Percentiles rank a stretch among this genome's conserved stretches.
Evolutionary conservation across 768 basidiomycete species (phyloP).

Genomic region (Agrocybe praecox): DNA sequence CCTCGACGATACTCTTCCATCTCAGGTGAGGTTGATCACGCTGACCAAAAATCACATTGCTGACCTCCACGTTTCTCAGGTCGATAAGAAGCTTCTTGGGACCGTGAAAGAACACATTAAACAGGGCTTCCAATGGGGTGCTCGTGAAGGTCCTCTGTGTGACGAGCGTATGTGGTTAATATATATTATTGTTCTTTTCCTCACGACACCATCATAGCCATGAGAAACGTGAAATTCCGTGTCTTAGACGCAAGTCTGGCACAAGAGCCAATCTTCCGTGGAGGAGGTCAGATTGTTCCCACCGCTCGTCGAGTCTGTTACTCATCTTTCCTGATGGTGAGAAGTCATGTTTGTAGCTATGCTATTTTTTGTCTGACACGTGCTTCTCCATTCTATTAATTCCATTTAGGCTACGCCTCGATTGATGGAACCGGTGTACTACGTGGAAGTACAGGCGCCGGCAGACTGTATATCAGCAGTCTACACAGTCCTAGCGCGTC

Average conservation of each 20-base stretch:
- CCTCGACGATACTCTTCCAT: constrained; percentile 94
- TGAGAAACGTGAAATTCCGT: constrained; percentile 98
- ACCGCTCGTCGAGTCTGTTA: constrained; percentile 99
- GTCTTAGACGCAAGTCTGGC: constrained; percentile 91
- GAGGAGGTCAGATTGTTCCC: constrained; percentile 98
- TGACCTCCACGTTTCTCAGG: constrained; percentile 38
- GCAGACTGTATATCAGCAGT: constrained; percentile 99
- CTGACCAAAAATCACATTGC: not conserved
- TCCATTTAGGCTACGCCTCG: constrained; percentile 82
- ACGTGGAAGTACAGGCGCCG: constrained; percentile 98
- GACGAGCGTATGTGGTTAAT: constrained; percentile 87
- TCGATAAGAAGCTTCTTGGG: constrained; percentile 90
- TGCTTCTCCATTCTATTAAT: constrained; percentile 5
- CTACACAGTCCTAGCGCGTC: constrained; percentile 96
- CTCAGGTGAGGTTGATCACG: constrained; percentile 58
- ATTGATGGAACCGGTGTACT: constrained; percentile 97
- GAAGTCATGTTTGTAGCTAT: constrained; percentile 23
- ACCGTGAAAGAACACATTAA: constrained; percentile 95
- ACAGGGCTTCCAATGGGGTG: constrained; percentile 99
- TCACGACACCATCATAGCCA: constrained; percentile 56
- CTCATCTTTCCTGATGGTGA: constrained; percentile 97
- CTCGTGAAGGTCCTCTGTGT: constrained; percentile 95
- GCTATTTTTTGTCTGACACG: constrained; percentile 16
- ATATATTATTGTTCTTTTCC: not conserved
- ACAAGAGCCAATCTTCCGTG: constrained; percentile 95